Base-by-base conservation (phyloP, 345 rosid species). In the Syzygium aqueum region DNA sequence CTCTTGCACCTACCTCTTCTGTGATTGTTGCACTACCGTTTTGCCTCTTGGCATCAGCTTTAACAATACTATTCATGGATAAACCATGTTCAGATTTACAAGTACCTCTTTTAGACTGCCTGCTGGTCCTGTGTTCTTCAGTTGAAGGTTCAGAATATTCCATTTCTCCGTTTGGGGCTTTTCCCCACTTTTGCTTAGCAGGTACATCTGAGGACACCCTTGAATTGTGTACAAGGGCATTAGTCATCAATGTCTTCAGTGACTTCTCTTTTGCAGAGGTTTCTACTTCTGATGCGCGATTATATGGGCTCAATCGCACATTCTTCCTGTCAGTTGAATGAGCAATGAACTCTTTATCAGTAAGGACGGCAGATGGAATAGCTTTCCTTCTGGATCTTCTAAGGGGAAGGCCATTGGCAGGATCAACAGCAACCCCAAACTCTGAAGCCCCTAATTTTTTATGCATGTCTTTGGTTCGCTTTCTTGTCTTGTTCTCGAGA, bases 361-460 rank as follows among this genome's bases (percentile, higher is more conserved):
- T 21, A 7, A 73, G 52, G 86, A 73, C 85, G 28, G 85, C 56
- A 43, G 91, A 40, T 52, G 86, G 51, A 52, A 78, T 65, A 89
- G 87, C 86, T 59, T 78, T 87, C 51, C 90, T 84, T 65, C 91
- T 90, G 73, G 87, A 90, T 89, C 91, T 87, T 84, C 92, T 90
- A 9, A 46, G 85, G 40, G 67, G 78, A 16, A 85, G 25, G 49
- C 59, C 91, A 87, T 49, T 88, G 67, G 86, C 89, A 77, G 86
- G 49, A 52, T 89, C 89, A 43, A 49, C 65, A 87, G 77, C 25
- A 23, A 86, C 90, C 51, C 89, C 87, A 87, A 16, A 65, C 50
- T 84, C 84, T 21, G 53, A 37, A 51, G 43, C 63, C 49, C 59
- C 87, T 57, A 88, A 78, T 51, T 52, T 88, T 56, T 87, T 15